These are phyloP conservation scores for Alternaria arborescens DNA, from an alignment of 2,329 filamentous ascomycete genomes.

Conservation along the genomic window DNA sequence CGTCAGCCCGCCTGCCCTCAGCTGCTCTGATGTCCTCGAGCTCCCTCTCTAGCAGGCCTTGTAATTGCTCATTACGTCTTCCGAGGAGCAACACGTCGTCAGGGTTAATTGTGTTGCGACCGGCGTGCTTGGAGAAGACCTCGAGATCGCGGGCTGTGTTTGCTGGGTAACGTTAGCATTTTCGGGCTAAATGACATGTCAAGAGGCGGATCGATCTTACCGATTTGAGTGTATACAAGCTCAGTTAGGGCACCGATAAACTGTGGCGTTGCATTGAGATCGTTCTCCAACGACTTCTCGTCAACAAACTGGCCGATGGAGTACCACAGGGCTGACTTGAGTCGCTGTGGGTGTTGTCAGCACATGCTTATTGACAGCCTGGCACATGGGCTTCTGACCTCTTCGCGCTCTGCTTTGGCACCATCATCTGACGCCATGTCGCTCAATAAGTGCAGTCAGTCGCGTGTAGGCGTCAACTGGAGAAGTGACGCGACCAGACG, in stretches of 20 bases:
- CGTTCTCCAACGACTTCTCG: constrained; percentile 75
- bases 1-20: constrained; percentile 34
- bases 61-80: constrained; percentile 84
- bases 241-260: constrained; percentile 82
- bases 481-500: constrained; percentile 28
- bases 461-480: not conserved
- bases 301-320: constrained; percentile 73
- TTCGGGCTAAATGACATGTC: not conserved
- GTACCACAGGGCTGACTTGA: constrained; percentile 56
- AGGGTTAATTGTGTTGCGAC: constrained; percentile 78
- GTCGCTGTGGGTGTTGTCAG: constrained; percentile 52
- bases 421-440: constrained; percentile 39
- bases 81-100: constrained; percentile 90
- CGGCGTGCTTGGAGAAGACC: constrained; percentile 73
- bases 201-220: constrained; percentile 57
- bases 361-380: not conserved
- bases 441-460: constrained; percentile 4
- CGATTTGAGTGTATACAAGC: constrained; percentile 86
- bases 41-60: constrained; percentile 75
- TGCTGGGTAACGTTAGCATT: constrained; percentile 24
- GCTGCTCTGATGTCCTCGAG: constrained; percentile 61
- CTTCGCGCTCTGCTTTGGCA: constrained; percentile 41
- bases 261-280: constrained; percentile 88
- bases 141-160: constrained; percentile 67
- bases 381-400: constrained; percentile 24